Evolutionary conservation across 108 stramenopile genomes (phyloP).

Genomic region (Discostella stelligeroides): DNA sequence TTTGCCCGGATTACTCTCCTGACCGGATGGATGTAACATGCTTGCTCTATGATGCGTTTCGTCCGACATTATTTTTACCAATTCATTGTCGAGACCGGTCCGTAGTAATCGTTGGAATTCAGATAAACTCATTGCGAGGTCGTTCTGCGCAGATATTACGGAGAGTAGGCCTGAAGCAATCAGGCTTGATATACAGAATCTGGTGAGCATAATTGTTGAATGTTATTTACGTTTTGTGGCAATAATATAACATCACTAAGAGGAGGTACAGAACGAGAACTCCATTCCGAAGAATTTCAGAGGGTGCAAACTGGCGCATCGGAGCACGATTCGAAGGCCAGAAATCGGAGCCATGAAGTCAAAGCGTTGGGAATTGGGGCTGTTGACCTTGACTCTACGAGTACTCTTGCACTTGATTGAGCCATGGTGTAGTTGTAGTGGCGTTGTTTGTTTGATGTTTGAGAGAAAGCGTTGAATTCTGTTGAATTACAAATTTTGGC

Average conservation of each 20-base stretch:
- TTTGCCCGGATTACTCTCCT: slow-evolving; percentile 3
- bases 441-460: no score
- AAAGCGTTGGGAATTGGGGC: no score
- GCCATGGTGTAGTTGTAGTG: no score
- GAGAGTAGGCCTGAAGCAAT: slow-evolving; percentile 1
- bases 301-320: no score
- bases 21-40: not conserved
- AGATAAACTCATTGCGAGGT: slow-evolving; percentile 7
- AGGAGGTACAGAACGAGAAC: no score
- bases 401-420: no score
- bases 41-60: slow-evolving; percentile 2
- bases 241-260: not conserved
- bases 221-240: not conserved
- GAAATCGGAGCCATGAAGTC: no score
- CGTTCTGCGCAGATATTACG: not conserved
- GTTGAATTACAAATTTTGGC: no score
- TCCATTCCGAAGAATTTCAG: no score
- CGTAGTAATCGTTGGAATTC: slow-evolving; percentile 40
- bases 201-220: not conserved
- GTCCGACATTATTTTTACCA: slow-evolving; percentile 30
- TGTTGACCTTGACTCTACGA: no score
- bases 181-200: not conserved
- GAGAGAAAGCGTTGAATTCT: no score
- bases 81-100: slow-evolving; percentile 44
- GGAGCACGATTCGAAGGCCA: no score